Conservation (phyloP, 1,284 basidiomycete species). For the Ceratobasidium sp. region DNA sequence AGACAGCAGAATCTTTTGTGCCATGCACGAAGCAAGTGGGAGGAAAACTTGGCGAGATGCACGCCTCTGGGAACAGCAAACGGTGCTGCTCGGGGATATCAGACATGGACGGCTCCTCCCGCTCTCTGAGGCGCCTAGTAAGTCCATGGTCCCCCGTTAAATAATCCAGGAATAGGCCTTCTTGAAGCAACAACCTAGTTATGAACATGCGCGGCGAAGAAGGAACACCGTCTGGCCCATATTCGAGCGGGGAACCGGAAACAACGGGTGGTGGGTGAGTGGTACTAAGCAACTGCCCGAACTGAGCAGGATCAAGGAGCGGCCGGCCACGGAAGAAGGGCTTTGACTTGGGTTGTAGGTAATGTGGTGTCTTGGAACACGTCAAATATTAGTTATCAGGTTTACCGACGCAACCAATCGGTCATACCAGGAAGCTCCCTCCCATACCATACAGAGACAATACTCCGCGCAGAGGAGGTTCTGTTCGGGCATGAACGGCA, state of each 20-base stretch:
- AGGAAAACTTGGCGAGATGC: conserved; percentile 58
- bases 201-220: conserved; percentile 71
- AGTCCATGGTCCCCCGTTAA: conserved; percentile 67
- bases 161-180: conserved; percentile 69
- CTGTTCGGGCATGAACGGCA: conserved; percentile 63
- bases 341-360: conserved; percentile 56
- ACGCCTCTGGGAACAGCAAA: conserved; percentile 64
- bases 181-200: conserved; percentile 66
- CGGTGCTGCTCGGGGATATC: conserved; percentile 55
- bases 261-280: conserved; percentile 53
- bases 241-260: conserved; percentile 63
- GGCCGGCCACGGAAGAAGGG: conserved; percentile 60
- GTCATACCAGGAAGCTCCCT: conserved; percentile 67
- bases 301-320: conserved; percentile 54
- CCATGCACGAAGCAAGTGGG: conserved; percentile 68
- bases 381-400: neutral
- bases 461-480: conserved; percentile 51
- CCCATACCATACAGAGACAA: conserved; percentile 72
- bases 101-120: conserved; percentile 51
- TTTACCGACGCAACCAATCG: neutral
- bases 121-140: conserved; percentile 57
- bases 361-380: conserved; percentile 55
- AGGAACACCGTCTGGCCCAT: conserved; percentile 59
- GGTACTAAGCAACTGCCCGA: conserved; percentile 55
- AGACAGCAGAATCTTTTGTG: conserved; percentile 65